Conservation (phyloP, 257 asterid species). For the Leptodermis oblonga region DNA sequence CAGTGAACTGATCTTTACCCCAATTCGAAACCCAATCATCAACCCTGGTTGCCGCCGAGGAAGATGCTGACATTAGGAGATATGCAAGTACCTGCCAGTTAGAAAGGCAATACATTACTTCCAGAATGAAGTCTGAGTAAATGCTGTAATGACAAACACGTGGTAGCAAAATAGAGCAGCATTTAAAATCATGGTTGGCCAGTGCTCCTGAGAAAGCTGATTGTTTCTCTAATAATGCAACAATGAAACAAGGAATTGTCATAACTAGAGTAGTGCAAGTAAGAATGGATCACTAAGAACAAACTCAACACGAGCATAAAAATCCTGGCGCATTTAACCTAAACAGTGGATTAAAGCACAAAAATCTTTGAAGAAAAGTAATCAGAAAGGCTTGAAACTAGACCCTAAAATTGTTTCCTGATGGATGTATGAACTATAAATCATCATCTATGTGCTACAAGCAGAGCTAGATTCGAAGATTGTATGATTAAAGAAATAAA, state of each 20-base stretch:
- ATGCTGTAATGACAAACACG: background rate
- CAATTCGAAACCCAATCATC: slow-evolving; percentile 80
- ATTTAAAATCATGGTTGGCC: background rate
- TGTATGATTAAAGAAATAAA: background rate
- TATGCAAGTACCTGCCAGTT: slow-evolving; percentile 64
- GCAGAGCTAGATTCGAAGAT: no score
- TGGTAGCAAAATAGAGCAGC: background rate
- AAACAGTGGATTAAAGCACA: no score
- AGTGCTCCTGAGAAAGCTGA: background rate
- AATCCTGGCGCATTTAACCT: background rate
- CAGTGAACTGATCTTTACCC: slow-evolving; percentile 77
- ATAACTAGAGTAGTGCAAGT: background rate
- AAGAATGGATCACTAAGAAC: background rate
- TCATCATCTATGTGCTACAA: background rate
- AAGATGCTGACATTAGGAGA: slow-evolving; percentile 83
- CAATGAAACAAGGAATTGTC: background rate
- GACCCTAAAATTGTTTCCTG: background rate
- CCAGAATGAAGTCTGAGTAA: background rate
- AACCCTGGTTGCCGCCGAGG: slow-evolving; percentile 83
- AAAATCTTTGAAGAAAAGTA: no score
- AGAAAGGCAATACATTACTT: background rate
- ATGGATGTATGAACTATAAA: background rate
- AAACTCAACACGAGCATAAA: background rate
- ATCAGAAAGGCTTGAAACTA: background rate
- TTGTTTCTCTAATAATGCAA: background rate